These are phyloP conservation scores for Venturia effusa DNA, from an alignment of 2,329 filamentous ascomycete genomes.

Conservation along the genomic window DNA sequence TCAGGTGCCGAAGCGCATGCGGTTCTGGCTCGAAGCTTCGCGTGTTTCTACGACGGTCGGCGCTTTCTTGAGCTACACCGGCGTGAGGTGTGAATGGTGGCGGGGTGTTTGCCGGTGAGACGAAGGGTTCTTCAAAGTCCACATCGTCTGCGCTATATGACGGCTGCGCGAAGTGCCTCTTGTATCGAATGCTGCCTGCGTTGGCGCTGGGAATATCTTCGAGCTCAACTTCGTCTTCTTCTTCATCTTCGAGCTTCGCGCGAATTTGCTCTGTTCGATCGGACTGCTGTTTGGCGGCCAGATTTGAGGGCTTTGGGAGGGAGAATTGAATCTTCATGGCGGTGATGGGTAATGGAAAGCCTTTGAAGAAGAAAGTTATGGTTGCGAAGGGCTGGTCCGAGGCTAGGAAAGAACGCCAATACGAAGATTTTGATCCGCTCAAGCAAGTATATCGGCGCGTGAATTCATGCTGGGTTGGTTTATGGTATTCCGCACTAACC, in stretches of 20 bases:
- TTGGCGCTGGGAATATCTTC: neutral
- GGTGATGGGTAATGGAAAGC: constrained; percentile 15
- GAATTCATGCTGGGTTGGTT: neutral
- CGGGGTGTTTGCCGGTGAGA: neutral
- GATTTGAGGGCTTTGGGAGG: neutral
- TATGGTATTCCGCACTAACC: neutral
- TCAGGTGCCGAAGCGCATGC: neutral
- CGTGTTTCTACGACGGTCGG: neutral
- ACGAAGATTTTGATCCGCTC: neutral
- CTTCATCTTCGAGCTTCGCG: neutral
- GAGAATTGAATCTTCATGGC: neutral
- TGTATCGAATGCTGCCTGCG: neutral
- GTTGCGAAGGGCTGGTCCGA: neutral
- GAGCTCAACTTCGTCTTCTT: neutral
- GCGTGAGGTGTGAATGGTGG: neutral
- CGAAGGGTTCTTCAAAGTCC: neutral
- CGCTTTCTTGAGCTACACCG: neutral
- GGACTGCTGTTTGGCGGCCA: neutral
- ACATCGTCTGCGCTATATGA: neutral
- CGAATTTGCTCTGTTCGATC: neutral
- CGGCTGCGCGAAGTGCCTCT: neutral
- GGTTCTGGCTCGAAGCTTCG: neutral
- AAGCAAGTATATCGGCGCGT: neutral
- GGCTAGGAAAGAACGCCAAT: too few relatives aligned
- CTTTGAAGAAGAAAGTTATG: constrained; percentile 25